Evolutionary conservation across 306 rosid species (phyloP).

Genomic region (Ormosia semicastrata): DNA sequence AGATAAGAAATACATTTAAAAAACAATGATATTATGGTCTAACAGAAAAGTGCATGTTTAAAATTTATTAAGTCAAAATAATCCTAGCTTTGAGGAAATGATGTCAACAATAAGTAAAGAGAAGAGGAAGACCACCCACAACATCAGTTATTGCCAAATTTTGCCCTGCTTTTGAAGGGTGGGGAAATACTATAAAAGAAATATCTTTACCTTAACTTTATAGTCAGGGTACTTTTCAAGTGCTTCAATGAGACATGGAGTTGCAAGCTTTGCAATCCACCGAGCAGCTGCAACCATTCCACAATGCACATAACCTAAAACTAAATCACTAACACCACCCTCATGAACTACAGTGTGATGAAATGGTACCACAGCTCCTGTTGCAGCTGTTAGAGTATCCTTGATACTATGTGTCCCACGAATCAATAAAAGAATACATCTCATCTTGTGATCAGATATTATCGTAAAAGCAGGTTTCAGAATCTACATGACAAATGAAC

Average conservation of each 20-base stretch:
- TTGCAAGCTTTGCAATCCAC: slow-evolving; percentile 86
- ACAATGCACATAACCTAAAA: slow-evolving; percentile 92
- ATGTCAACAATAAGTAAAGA: background rate
- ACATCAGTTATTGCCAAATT: background rate
- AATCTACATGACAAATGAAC: slow-evolving; percentile 57
- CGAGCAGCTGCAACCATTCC: slow-evolving; percentile 99
- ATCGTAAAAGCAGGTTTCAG: slow-evolving; percentile 96
- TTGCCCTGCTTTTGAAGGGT: too few species aligned
- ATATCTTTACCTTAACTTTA: slow-evolving; percentile 62
- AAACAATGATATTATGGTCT: background rate
- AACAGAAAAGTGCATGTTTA: background rate
- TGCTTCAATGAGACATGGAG: slow-evolving; percentile 77
- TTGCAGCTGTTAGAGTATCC: slow-evolving; percentile 90
- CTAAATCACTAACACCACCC: slow-evolving; percentile 86
- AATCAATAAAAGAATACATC: slow-evolving; percentile 72
- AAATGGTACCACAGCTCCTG: slow-evolving; percentile 92
- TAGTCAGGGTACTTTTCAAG: slow-evolving; percentile 61
- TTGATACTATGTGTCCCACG: slow-evolving; percentile 97
- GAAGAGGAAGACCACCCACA: background rate
- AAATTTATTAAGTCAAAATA: background rate
- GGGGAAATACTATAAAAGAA: background rate
- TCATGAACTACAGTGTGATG: slow-evolving; percentile 81
- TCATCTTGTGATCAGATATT: slow-evolving; percentile 58
- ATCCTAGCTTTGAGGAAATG: background rate
- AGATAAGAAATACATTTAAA: background rate